phyloP scores from a whole-genome alignment of 177 flowering plant genomes.

The Telopea speciosissima region DNA sequence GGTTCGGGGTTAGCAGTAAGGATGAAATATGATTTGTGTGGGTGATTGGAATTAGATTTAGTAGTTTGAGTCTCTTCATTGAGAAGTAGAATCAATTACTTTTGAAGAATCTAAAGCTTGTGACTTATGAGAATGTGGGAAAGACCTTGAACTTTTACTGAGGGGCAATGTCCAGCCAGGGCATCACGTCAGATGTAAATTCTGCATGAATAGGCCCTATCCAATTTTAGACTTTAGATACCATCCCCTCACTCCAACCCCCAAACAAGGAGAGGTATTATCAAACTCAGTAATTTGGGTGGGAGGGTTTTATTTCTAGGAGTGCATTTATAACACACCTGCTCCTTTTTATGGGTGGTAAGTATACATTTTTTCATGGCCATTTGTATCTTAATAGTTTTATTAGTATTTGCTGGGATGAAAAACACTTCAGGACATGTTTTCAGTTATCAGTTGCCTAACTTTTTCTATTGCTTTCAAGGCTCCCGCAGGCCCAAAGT shows the following conservation, averaged over 20 bases:
- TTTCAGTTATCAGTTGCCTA: constrained; percentile 13
- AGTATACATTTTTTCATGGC: neutral
- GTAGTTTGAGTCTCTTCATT: too few species aligned
- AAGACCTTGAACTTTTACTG: too few species aligned
- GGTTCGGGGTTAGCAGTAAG: too few species aligned
- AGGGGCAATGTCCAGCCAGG: too few species aligned
- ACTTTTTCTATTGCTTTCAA: constrained; percentile 25
- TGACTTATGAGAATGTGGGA: too few species aligned
- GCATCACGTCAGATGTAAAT: too few species aligned
- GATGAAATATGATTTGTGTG: too few species aligned
- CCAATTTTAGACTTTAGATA: neutral
- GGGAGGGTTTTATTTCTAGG: neutral
- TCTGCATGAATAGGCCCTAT: too few species aligned
- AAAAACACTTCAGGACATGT: neutral
- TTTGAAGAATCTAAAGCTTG: too few species aligned
- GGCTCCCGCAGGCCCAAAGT: constrained; percentile 41
- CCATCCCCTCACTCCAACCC: neutral
- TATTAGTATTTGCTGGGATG: neutral
- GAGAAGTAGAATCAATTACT: too few species aligned
- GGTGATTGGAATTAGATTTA: too few species aligned
- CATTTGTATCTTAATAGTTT: neutral
- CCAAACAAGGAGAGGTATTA: neutral
- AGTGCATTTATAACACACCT: neutral
- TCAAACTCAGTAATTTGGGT: neutral
- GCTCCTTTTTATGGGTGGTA: too few species aligned